Evolutionary conservation across 768 basidiomycete genomes (phyloP), one percentile per base, ranked within the genome.

Genomic region (Kwoniella shandongensis): DNA sequence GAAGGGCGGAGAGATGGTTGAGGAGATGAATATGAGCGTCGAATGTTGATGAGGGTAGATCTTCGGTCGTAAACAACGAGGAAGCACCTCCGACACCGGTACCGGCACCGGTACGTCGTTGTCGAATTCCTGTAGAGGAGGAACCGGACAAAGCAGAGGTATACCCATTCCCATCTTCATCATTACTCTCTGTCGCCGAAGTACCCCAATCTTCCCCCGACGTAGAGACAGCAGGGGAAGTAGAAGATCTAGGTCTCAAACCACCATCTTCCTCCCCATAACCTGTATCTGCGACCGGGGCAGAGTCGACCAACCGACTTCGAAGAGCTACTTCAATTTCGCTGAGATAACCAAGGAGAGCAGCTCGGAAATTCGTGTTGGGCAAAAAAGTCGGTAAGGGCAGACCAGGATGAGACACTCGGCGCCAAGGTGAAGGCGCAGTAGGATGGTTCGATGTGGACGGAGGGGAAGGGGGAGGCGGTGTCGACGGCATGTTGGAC

Each of bases 331-430:
- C 46, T 54, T 75, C 74, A 8, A 72, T 70, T 45, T 77, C 76
- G 4, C 69, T 63, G 6, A 75, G 38, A 41, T 75, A 74, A 4
- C 74, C 74, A 12, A 75, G 53, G 2, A 75, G 58, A 8, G 73
- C 76, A 23, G 68, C 54, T 39, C 72, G 63, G 8, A 76, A 57
- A 12, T 59, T 63, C 11, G 51, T 54, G 23, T 59, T 57, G 1
- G 72, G 60, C 32, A 66, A 29, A 22, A 61, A 55, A 36, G 58
- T 44, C 12, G 62, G 65, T 11, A 57, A 50, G 25, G 66, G 63
- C 12, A 60, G 27, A 20, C 62, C 20, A 11, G 69, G 61, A 26
- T 57, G 51, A 36, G 70, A 66, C 35, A 62, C 40, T 25, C 67
- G 57, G 7, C 65, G 45, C 57, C 57, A 51, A 39, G 46, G 35